Conservation (phyloP, 805 yeast genomes). For the Starmerella davenportii region DNA sequence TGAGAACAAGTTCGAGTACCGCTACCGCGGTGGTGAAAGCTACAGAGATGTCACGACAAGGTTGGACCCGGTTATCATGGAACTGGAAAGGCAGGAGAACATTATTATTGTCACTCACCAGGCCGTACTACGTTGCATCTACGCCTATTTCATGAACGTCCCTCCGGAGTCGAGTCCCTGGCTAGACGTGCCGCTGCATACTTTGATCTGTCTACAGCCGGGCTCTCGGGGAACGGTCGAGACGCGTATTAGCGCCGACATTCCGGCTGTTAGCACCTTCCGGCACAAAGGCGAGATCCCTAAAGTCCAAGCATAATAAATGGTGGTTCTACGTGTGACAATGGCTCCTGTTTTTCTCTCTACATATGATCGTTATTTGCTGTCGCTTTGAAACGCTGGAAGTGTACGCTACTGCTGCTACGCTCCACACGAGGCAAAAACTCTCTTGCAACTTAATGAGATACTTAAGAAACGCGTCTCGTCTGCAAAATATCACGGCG, state of each 20-base stretch:
- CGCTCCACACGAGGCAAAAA: too few relatives aligned
- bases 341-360: too few relatives aligned
- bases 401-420: too few relatives aligned
- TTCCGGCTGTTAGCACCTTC: slow-evolving; percentile 94
- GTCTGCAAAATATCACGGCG: too few relatives aligned
- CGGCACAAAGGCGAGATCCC: slow-evolving; percentile 63
- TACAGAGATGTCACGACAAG: slow-evolving; percentile 89
- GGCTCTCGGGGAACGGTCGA: slow-evolving; percentile 81
- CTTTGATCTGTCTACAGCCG: slow-evolving; percentile 86
- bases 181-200: slow-evolving; percentile 97
- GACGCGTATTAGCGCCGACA: slow-evolving; percentile 79
- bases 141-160: slow-evolving; percentile 95
- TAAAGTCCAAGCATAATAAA: neutral
- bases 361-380: too few relatives aligned
- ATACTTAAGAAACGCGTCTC: too few relatives aligned
- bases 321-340: too few relatives aligned
- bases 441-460: too few relatives aligned
- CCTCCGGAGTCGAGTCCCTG: slow-evolving; percentile 96
- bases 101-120: slow-evolving; percentile 93
- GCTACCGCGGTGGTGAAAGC: slow-evolving; percentile 94
- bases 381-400: too few relatives aligned
- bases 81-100: slow-evolving; percentile 90
- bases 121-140: slow-evolving; percentile 87
- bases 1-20: slow-evolving; percentile 83
- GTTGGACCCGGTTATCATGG: slow-evolving; percentile 95